Base-by-base conservation (phyloP, 176 grass and related monocot genomes). In the Triticum timopheevii region DNA sequence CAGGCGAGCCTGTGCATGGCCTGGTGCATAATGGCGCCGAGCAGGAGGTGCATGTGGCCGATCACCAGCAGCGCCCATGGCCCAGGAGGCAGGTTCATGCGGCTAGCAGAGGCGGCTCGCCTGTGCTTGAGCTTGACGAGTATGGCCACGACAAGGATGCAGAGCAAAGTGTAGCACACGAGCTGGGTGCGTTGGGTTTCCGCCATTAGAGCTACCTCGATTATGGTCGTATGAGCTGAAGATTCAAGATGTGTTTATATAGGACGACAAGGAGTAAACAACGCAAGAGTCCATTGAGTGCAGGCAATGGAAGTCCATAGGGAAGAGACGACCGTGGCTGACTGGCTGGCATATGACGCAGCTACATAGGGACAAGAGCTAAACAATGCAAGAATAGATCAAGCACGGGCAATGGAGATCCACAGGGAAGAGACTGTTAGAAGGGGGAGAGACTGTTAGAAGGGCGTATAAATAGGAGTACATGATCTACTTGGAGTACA, bases 21-120 rank as follows among this genome's bases (percentile, higher is more conserved):
- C 54, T 88, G 93, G 83, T 95, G 87, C 59, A 87, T 90, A 47
- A 89, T 76, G 5, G 81, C 45, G 17, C 87, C 85, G 12, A 85
- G 38, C 44, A 95, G 78, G 63, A 77, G 44, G 90, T 90, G 81
- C 34, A 90, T 67, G 73, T 81, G 86, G 17, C 93, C 93, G 78
- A 92, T 39, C 30, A 92, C 56, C 19, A 84, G 91, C 34, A 50
- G 47, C 1, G 35, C 42, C 56, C 54, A 64, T 65, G 90, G 93
- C 0, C 93, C 90, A 0, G 93, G 93, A 72, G 87, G 87, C 2
- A 76, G 40, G 40, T 44, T 44, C 40, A 44, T 10, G 40, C 40
- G 10, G 40, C 40, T 44, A 44, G 40, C 40, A 12, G 40, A 44
- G 40, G 36, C 35, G 35, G 40, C 40, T 44, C 40, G 40, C 40